phyloP scores from a whole-genome alignment of 495 filamentous ascomycete genomes.

The Thermochaetoides thermophila region DNA sequence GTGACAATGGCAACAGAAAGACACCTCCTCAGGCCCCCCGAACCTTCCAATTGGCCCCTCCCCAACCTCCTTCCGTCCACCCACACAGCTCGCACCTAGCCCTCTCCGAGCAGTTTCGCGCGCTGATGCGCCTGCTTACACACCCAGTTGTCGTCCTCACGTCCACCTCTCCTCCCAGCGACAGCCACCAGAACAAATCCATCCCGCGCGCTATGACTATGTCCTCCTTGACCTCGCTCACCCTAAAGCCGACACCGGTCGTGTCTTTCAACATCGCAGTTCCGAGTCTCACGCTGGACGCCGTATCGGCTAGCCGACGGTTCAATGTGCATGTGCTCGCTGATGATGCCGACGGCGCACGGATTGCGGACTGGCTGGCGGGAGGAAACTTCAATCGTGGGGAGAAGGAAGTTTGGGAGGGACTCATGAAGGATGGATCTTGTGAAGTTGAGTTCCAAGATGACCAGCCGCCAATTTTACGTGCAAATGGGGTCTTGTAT shows the following conservation, averaged over 20 bases:
- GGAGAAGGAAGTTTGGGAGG: conserved; percentile 14
- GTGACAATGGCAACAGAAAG: too few species aligned
- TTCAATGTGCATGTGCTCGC: conserved; percentile 38
- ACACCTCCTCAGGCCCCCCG: too few species aligned
- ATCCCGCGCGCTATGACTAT: conserved; percentile 53
- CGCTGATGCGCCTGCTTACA: conserved; percentile 53
- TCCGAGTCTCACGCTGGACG: conserved; percentile 56
- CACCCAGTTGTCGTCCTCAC: conserved; percentile 66
- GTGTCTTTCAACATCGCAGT: conserved; percentile 67
- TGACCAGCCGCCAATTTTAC: conserved; percentile 14
- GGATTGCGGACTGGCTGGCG: conserved; percentile 30
- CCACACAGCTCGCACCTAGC: conserved; percentile 4
- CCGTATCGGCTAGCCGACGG: conserved; percentile 29
- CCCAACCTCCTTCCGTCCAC: conserved; percentile 4
- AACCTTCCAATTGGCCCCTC: conserved; percentile 3
- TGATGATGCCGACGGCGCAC: conserved; percentile 24
- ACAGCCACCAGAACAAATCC: conserved; percentile 4
- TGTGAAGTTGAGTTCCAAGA: conserved; percentile 6
- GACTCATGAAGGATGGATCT: conserved; percentile 12
- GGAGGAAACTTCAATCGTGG: conserved; percentile 24
- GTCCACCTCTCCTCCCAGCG: conserved; percentile 16
- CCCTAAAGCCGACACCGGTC: conserved; percentile 47
- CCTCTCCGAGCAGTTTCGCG: conserved; percentile 33
- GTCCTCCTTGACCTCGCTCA: conserved; percentile 69
- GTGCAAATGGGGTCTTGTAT: conserved; percentile 26